Base-by-base conservation (phyloP, 2,329 filamentous ascomycete species). In the Botrytis aclada region DNA sequence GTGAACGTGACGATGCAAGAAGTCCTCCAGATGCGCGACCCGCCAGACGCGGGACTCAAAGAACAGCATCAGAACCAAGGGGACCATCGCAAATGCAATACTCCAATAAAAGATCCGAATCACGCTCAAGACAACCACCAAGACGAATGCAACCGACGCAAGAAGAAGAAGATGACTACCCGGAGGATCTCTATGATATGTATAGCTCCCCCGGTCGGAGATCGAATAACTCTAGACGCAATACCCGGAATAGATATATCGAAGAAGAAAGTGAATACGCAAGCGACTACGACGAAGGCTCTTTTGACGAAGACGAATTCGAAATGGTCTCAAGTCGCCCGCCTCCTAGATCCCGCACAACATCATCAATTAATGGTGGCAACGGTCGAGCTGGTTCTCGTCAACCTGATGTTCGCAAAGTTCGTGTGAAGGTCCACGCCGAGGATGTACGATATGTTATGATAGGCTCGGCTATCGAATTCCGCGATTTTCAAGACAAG, bases 361-460 rank as follows among this genome's bases (percentile, higher is more conserved):
- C 80, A 76, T 79, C 80, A 14, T 69, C 74, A 22, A 61, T 71
- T 39, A 72, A 69, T 62, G 64, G 64, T 61, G 51, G 63, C 6
- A 66, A 69, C 56, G 84, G 84, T 16, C 85, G 88, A 58, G 86
- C 85, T n/a, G 83, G 84, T 37, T 90, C 89, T 12, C 85, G 89
- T 76, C 82, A 88, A 72, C 88, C 89, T 1, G 92, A 93, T 10
- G 85, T 96, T 73, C 89, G 88, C 75, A 92, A 95, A 82, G 90
- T 98, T 76, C 89, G 95, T 54, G 90, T 98, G 81, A 99, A 99
- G 85, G 94, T 97, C 2, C 95, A 98, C 80, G 90, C 87, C 5
- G 92, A 94, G 62, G 96, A 99, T 80, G 96, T 94, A 45, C 90
- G 97, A 74, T 98, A 97, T 82, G 92, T 98, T 76, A 94, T 98